Base-by-base conservation (phyloP, 208 protist genomes). In the Trypanosoma melophagium region DNA sequence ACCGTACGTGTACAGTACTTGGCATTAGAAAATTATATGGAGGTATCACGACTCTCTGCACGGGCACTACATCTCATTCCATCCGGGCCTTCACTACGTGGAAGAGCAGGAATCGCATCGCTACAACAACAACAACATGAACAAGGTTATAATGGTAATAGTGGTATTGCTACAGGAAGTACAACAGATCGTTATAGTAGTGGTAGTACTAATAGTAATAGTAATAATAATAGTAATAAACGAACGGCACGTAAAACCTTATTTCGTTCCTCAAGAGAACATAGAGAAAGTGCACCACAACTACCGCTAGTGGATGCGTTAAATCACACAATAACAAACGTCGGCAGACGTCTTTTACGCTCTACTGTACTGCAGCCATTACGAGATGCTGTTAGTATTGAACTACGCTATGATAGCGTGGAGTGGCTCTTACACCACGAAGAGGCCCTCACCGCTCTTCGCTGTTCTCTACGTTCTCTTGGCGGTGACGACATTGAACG, bases 311-410 rank as follows among this genome's bases (percentile, higher is more conserved):
- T 87, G 13, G 79, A 90, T 40, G 78, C 77, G 3, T 42, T 96
- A 3, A 81, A 85, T n/a, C 77, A 78, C 44, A 71, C 88, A 38
- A 73, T 79, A 65, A 96, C 88, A 49, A 38, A 63, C 28, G 87
- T 93, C 78, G 90, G 90, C 17, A 77, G 84, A 59, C 80, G 90
- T 16, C 77, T 92, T 22, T 74, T 96, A 19, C 81, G 83, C 16
- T 79, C 80, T 40, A 86, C 77, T 10, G 47, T 96, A 17, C 72
- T 92, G 24, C 90, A 96, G 71, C 90, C 90, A 2, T 64, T 96
- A 64, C 76, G 84, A 12, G 83, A 94, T 50, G 24, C 62, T 31
- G 52, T 66, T 13, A 81, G 81, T 12, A 88, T 96, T 50, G 71
- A 86, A 55, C 56, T 76, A 7, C 90, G 90, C 13, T 85, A 92